phyloP scores from a whole-genome alignment of 2,329 filamentous ascomycete genomes.

The Hortaea werneckii region DNA sequence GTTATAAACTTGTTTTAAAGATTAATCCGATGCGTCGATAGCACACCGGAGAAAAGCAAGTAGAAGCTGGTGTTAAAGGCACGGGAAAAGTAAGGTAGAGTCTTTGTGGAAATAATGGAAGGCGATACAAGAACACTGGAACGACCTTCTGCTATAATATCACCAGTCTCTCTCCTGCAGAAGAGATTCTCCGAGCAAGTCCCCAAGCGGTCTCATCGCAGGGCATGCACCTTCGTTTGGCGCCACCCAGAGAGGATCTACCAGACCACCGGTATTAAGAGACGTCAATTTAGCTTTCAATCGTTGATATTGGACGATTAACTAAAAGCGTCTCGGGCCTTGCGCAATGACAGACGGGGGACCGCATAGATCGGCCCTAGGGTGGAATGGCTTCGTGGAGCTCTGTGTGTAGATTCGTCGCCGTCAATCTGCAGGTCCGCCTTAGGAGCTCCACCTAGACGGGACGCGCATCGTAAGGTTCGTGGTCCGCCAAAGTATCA shows the following conservation, averaged over 20 bases:
- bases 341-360: conserved; percentile 6
- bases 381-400: conserved; percentile 8
- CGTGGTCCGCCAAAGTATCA: neutral
- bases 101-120: no score
- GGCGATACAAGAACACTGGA: no score
- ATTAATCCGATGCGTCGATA: no score
- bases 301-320: conserved; percentile 15
- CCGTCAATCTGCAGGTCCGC: conserved; percentile 16
- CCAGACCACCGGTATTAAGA: neutral
- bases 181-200: no score
- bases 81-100: no score
- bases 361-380: conserved; percentile 12
- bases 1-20: no score
- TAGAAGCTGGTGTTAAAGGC: no score
- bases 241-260: conserved; percentile 12
- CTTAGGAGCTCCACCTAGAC: conserved; percentile 11
- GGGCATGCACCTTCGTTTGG: conserved; percentile 12
- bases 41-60: no score
- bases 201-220: conserved; percentile 9
- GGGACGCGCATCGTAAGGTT: neutral
- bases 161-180: neutral
- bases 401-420: conserved; percentile 15
- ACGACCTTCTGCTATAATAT: neutral
- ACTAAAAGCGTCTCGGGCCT: conserved; percentile 4
- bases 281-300: conserved; percentile 3